Base-by-base conservation (phyloP, 2,329 filamentous ascomycete genomes). In the Eutypella sp. region DNA sequence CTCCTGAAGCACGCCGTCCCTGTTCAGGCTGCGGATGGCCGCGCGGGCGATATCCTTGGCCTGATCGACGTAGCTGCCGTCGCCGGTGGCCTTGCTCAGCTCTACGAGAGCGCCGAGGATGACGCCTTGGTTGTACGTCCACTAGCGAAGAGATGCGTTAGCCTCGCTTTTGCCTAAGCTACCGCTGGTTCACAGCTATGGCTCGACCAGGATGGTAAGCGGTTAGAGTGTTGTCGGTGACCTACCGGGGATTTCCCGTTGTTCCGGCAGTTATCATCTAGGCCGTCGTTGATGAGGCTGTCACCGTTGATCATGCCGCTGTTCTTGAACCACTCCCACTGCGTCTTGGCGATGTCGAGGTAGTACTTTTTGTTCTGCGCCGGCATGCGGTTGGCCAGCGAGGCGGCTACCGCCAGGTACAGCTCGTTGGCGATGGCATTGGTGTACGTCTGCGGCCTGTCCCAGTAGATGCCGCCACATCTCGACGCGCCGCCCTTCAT, bases 91-190 rank as follows among this genome's bases (percentile, higher is more conserved):
- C 15, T 58, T 60, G 40, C 66, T 66, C 13, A 81, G 68, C 56
- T 81, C 77, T n/a, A 71, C 68, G 1, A 80, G 69, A 0, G 66
- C 78, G 10, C 76, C 74, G 20, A 82, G 70, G 41, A 82, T 67
- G 43, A 79, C 75, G 44, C 78, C 78, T 54, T 81, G 78, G 63
- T 81, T 81, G 63, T 81, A 81, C 0, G 70, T 72, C 68, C 71
- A 80, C 0, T 39, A 33, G 20, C 9, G n/a, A 13, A n/a, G 5
- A 39, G 19, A 39, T n/a, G 16, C 15, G 36, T 39, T 23, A 39
- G 20, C 10, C 18, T 37, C 34, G 25, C 25, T 13, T 7, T 29
- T 29, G 25, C 25, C n/a, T n/a, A n/a, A n/a, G n/a, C n/a, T n/a
- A n/a, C n/a, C n/a, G n/a, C n/a, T n/a, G n/a, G n/a, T n/a, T n/a